Base-by-base conservation (phyloP, 371 early-diverging fungal genomes). In the Apophysomyces ossiformis region DNA sequence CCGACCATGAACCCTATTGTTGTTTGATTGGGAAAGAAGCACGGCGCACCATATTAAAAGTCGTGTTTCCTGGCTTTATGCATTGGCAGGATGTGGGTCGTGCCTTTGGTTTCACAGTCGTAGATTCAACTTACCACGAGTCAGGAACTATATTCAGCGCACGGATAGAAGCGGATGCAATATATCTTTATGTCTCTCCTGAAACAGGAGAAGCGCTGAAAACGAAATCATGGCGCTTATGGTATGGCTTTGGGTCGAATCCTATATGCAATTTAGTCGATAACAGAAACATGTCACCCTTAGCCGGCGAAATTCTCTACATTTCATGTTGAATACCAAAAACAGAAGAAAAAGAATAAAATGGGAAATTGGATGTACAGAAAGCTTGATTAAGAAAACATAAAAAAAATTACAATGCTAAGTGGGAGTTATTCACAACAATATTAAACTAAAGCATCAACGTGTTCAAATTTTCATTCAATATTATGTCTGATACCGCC, bases 401-500 rank as follows among this genome's bases (percentile, higher is more conserved):
- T 21, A 50, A 32, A 21, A 50, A 50, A 50, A 50, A 50, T 50
- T 50, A 50, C 54, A 50, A 50, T 50, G 54, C 9, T 50, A 50
- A 50, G 21, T 61, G 21, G 46, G 21, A 9, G 54, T 50, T 50
- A 50, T 50, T 50, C 54, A 50, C 54, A 50, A 50, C 9, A 47
- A n/a, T 50, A 50, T 50, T 21, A 43, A 43, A 32, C 59, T 69
- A 81, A 13, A 81, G 66, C 36, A 77, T 74, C 35, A 85, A 63
- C 16, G 72, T 74, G 35, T 74, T 76, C 26, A 85, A 37, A 44
- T 85, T 87, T 57, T 82, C 77, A 44, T 76, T 77, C 32, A 87
- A 62, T 15, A 87, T 87, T 43, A 84, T 87, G 61, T 86, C 86
- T 32, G 83, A 85, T 11, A 87, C 85, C 21, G 82, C 79, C 16